Evolutionary conservation across 2,329 filamentous ascomycete genomes (phyloP).

Genomic region (Aureobasidium sp.): DNA sequence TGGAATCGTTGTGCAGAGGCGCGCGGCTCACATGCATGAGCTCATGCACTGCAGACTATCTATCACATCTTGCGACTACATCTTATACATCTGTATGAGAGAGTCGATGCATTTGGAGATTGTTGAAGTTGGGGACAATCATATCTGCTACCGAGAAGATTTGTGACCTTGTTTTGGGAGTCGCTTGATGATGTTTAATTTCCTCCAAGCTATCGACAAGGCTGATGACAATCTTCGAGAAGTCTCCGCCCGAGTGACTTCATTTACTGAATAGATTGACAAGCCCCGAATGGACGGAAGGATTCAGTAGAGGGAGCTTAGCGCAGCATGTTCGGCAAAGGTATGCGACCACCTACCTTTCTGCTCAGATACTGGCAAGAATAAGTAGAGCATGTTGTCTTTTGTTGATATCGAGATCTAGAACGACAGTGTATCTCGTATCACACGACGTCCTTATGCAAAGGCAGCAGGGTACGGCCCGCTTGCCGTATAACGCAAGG

Average conservation of each 20-base stretch:
- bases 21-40: background rate
- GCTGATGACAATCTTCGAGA: slow-evolving; percentile 13
- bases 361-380: background rate
- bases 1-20: background rate
- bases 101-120: background rate
- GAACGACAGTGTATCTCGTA: background rate
- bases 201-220: slow-evolving; percentile 1
- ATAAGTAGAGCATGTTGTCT: background rate
- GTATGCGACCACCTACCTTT: background rate
- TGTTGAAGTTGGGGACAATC: background rate
- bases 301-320: background rate
- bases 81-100: background rate
- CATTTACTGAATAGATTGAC: background rate
- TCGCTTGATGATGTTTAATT: background rate
- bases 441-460: background rate
- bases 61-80: background rate
- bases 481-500: slow-evolving; percentile 3
- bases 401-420: background rate
- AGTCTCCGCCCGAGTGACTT: slow-evolving; percentile 6
- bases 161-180: background rate
- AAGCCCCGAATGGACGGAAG: background rate
- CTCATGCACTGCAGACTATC: background rate
- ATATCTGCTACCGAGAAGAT: background rate
- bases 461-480: slow-evolving; percentile 10
- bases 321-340: background rate